Conservation (phyloP, 257 asterid species). For the Cruciata laevipes region DNA sequence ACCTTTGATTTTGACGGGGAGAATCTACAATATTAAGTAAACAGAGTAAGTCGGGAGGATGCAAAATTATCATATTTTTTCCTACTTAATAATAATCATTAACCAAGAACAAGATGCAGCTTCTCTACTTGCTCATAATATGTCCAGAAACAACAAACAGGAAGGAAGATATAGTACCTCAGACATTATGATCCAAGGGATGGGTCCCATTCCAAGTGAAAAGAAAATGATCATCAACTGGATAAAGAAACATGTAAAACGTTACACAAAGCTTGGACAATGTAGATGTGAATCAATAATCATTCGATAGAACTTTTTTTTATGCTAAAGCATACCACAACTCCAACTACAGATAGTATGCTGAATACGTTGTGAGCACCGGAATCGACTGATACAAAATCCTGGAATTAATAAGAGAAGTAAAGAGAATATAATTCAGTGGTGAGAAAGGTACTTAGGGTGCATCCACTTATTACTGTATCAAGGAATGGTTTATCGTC, state of each 20-base stretch:
- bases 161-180: conserved; percentile 45
- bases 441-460: not conserved
- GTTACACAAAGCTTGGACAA: conserved; percentile 5
- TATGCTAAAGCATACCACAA: conserved; percentile 33
- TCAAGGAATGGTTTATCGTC: not conserved
- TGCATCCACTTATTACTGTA: not conserved
- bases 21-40: conserved; percentile 43
- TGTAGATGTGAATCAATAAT: conserved; percentile 5
- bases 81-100: not conserved
- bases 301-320: not conserved
- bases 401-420: conserved; percentile 34
- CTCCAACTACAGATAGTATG: conserved; percentile 58
- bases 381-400: conserved; percentile 39
- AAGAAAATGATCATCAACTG: conserved; percentile 64
- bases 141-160: not conserved
- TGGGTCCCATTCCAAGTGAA: conserved; percentile 95
- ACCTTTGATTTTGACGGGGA: conserved; percentile 76
- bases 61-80: not conserved
- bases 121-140: not conserved
- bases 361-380: conserved; percentile 45
- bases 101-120: too few species aligned
- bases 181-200: conserved; percentile 97
- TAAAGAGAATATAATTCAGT: conserved; percentile 7
- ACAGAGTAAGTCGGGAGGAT: not conserved
- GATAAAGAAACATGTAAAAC: conserved; percentile 16